Base-by-base conservation (phyloP, 768 basidiomycete genomes). In the Lactarius hatsudake region DNA sequence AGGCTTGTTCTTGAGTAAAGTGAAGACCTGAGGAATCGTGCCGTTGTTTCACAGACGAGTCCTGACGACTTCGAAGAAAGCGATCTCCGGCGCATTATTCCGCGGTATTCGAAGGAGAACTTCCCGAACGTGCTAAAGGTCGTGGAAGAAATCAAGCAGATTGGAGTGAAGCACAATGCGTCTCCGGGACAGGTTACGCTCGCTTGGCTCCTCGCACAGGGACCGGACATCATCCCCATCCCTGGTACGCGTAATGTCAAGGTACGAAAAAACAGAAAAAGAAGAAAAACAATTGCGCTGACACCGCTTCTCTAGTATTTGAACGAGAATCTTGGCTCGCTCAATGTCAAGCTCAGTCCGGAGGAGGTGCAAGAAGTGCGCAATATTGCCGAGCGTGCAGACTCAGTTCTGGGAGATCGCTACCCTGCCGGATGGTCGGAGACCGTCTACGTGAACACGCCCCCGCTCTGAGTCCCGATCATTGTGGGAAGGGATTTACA, bases 131-230 rank as follows among this genome's bases (percentile, higher is more conserved):
- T 80, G 59, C 72, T 81, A 17, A 72, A 74, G 17, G 65, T 82
- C n/a, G 80, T 75, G 2, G 75, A 82, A 38, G 72, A 72, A 30
- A 69, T 83, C 17, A 71, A 76, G 62, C 61, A 66, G 60, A 75
- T 82, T 43, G 80, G 75, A 15, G 69, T 71, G 53, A 79, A 77
- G 59, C 75, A 82, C 65, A 69, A 76, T 45, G 80, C 77, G 12
- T 81, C 83, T 9, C 72, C 80, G 2, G 80, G 81, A 2, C 84
- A 85, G 72, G 74, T 83, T 36, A 71, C 79, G 1, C 77, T 86
- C n/a, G 83, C 83, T 0, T 84, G 81, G 81, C 74, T 83, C 10
- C 75, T 84, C 10, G 78, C 80, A 15, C 81, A 84, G 73, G 81
- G 82, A 2, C 71, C 77, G 17, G 79, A 83, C 61, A 74, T 84